These are phyloP conservation scores for Nakazawaea ernobii DNA, from an alignment of 805 yeast genomes.

Conservation along the genomic window DNA sequence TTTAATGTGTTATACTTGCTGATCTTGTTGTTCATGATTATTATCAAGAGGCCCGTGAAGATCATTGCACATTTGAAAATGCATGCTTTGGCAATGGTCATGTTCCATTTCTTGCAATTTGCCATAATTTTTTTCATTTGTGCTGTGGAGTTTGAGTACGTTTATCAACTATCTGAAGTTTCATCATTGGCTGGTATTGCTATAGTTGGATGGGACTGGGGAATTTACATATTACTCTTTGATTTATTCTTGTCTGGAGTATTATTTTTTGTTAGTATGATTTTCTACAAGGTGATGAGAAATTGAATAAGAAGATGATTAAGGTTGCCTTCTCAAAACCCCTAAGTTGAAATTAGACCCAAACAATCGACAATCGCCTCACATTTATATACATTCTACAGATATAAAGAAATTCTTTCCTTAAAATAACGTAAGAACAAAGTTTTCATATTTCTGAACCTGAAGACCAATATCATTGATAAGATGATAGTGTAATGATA, in stretches of 20 bases:
- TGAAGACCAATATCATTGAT: no score
- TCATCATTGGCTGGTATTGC: conserved; percentile 20
- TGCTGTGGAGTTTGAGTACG: conserved; percentile 20
- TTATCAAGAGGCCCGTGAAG: not conserved
- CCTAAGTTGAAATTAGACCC: no score
- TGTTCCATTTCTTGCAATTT: conserved; percentile 13
- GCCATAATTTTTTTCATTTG: conserved; percentile 15
- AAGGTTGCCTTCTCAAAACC: no score
- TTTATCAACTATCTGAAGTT: conserved; percentile 14
- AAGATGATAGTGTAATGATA: no score
- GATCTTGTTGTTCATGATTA: not conserved
- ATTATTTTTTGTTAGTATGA: not conserved
- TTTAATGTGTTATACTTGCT: not conserved
- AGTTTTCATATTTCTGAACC: no score
- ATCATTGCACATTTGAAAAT: conserved; percentile 4
- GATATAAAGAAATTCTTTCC: no score
- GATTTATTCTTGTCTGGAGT: not conserved
- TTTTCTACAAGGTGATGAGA: not conserved
- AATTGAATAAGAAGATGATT: no score
- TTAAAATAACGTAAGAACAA: no score
- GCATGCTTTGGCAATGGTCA: conserved; percentile 10
- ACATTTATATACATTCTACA: not conserved
- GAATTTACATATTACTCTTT: conserved; percentile 1
- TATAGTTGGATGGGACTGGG: conserved; percentile 1
- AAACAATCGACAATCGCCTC: not conserved